Evolutionary conservation across 2,329 filamentous ascomycete species (phyloP).

Genomic region (Penicillium psychrosexuale): DNA sequence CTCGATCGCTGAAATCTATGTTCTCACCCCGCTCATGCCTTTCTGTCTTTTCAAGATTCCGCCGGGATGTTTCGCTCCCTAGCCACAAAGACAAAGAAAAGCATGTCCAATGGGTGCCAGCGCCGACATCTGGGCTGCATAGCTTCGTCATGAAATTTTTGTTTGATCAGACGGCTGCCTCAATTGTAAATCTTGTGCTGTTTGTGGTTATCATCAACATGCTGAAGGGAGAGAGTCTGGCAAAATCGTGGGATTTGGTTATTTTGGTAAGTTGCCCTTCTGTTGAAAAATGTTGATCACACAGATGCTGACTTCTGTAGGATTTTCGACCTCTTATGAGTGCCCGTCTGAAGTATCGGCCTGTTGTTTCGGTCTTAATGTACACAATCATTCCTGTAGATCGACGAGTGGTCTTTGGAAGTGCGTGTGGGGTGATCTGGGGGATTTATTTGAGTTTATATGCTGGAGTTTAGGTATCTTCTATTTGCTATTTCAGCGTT

Average conservation of each 20-base stretch:
- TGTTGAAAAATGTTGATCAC: neutral
- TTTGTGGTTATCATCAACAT: slow-evolving; percentile 56
- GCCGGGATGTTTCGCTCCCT: slow-evolving; percentile 14
- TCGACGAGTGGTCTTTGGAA: slow-evolving; percentile 66
- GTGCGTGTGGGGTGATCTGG: slow-evolving; percentile 69
- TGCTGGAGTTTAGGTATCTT: slow-evolving; percentile 37
- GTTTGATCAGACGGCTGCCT: slow-evolving; percentile 57
- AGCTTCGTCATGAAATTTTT: slow-evolving; percentile 53
- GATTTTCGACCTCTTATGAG: slow-evolving; percentile 64
- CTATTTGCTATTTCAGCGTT: neutral
- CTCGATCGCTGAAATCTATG: slow-evolving; percentile 6
- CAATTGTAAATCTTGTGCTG: slow-evolving; percentile 54
- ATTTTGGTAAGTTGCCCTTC: slow-evolving; percentile 28
- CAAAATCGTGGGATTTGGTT: slow-evolving; percentile 29
- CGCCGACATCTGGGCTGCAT: slow-evolving; percentile 43
- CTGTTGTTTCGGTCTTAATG: slow-evolving; percentile 65
- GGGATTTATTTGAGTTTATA: slow-evolving; percentile 70
- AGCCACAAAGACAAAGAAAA: slow-evolving; percentile 24
- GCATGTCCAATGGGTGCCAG: slow-evolving; percentile 10
- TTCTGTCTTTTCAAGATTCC: slow-evolving; percentile 2
- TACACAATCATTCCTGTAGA: slow-evolving; percentile 71
- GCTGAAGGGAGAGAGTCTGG: slow-evolving; percentile 33
- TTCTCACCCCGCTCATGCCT: slow-evolving; percentile 14
- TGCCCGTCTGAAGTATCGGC: slow-evolving; percentile 73
- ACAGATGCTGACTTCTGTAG: slow-evolving; percentile 13